A percentile compares a stretch with the other conserved stretches of the same genome.
phyloP scores from a whole-genome alignment of 805 yeast genomes.

The Suhomyces canberraensis region DNA sequence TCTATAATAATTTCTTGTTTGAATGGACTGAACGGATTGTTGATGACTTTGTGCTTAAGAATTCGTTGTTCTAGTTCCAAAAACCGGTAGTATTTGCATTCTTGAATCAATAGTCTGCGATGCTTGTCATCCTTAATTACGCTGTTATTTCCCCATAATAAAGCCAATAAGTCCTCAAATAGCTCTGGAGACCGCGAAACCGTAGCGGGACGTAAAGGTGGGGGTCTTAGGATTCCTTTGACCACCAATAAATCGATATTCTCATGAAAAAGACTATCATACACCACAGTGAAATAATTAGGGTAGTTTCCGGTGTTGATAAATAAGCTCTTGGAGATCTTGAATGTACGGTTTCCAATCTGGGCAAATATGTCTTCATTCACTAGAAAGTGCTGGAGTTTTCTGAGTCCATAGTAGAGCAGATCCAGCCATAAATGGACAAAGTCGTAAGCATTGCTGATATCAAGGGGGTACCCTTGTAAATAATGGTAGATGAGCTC shows the following conservation, averaged over 20 bases:
- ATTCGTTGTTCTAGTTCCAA: conserved; percentile 70
- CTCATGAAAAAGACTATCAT: conserved; percentile 49
- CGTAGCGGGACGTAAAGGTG: conserved; percentile 63
- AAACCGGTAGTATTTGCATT: conserved; percentile 76
- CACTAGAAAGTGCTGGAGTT: conserved; percentile 46
- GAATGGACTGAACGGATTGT: conserved; percentile 47
- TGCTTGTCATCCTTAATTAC: conserved; percentile 50
- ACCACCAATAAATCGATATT: conserved; percentile 36
- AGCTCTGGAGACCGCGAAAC: conserved; percentile 50
- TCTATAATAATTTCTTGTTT: conserved; percentile 57
- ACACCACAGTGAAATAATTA: conserved; percentile 69
- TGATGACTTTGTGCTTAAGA: conserved; percentile 46
- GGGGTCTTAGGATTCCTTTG: conserved; percentile 64
- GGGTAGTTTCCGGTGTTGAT: conserved; percentile 65
- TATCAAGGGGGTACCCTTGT: conserved; percentile 71
- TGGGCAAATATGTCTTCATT: conserved; percentile 55
- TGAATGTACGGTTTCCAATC: conserved; percentile 60
- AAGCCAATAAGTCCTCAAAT: conserved; percentile 53
- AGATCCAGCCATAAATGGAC: conserved; percentile 68
- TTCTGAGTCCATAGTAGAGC: conserved; percentile 61
- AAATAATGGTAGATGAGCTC: conserved; percentile 65
- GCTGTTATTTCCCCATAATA: conserved; percentile 53
- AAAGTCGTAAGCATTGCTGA: conserved; percentile 59
- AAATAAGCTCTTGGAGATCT: conserved; percentile 55
- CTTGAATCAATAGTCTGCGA: conserved; percentile 56